A percentile compares a stretch with the other conserved stretches of the same genome.
phyloP scores from a whole-genome alignment of 352 stramenopile species.

The Phytopythium delawarense region DNA sequence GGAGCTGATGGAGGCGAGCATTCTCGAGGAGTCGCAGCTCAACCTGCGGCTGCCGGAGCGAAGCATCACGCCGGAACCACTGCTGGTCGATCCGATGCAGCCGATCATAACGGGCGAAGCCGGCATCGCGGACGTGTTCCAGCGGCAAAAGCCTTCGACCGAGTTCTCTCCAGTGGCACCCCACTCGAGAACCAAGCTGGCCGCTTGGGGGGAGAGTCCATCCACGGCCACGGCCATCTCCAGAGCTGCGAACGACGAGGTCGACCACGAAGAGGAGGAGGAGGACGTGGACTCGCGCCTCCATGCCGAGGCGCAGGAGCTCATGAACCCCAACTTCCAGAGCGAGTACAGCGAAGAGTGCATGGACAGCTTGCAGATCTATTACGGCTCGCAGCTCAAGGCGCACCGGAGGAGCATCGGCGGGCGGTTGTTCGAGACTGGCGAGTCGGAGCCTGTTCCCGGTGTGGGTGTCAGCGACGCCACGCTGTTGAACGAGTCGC shows the following conservation, averaged over 20 bases:
- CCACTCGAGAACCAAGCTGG: conserved; percentile 2
- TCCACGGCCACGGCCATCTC: conserved; percentile 3
- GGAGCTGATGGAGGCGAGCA: conserved; percentile 41
- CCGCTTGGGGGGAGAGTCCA: conserved; percentile 14
- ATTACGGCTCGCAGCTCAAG: conserved; percentile 43
- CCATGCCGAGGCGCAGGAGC: conserved; percentile 49
- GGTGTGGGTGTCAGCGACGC: conserved; percentile 8
- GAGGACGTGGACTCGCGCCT: conserved; percentile 36
- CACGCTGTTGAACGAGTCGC: conserved; percentile 16
- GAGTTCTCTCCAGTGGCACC: not conserved
- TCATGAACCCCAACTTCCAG: conserved; percentile 81
- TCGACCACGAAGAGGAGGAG: conserved; percentile 23
- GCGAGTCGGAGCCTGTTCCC: not conserved
- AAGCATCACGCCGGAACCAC: conserved; percentile 50
- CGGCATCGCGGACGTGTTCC: not conserved
- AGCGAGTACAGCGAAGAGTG: conserved; percentile 79
- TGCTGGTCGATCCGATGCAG: conserved; percentile 23
- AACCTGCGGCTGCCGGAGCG: conserved; percentile 52
- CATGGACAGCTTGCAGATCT: conserved; percentile 69
- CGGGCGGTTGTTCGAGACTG: not conserved
- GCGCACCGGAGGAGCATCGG: conserved; percentile 10
- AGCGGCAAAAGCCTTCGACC: not conserved
- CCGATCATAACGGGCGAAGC: not conserved
- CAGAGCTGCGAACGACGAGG: conserved; percentile 11
- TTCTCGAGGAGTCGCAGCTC: conserved; percentile 43